phyloP scores from a whole-genome alignment of 306 rosid species.

The Arachis stenosperma region DNA sequence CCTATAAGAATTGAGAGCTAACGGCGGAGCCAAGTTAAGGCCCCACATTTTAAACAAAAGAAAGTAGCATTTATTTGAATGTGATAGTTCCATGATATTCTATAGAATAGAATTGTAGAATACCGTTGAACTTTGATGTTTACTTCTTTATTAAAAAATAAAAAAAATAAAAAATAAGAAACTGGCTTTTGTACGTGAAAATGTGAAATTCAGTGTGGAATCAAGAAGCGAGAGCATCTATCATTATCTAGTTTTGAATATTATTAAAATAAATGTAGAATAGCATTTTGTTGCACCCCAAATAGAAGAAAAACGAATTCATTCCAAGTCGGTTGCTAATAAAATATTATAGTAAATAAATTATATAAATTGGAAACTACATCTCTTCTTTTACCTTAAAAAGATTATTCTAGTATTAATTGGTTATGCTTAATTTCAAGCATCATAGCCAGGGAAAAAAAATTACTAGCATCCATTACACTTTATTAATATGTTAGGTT shows the following conservation, averaged over 20 bases:
- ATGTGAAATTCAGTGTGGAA: constrained; percentile 27
- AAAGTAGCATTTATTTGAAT: not conserved
- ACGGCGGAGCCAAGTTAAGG: not conserved
- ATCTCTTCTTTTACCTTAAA: no score
- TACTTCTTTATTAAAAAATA: no score
- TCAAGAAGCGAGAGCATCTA: not conserved
- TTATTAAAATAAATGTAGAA: constrained; percentile 21
- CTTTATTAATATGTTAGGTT: no score
- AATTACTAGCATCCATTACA: no score
- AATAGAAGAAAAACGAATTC: not conserved
- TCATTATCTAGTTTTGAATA: constrained; percentile 25
- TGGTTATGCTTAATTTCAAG: no score
- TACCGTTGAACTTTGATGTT: no score
- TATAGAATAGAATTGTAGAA: no score
- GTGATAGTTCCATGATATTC: not conserved
- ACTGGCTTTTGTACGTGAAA: constrained; percentile 13
- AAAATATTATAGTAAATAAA: no score
- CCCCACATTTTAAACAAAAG: not conserved
- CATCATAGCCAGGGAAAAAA: no score
- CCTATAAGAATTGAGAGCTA: not conserved
- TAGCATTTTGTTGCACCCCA: constrained; percentile 2
- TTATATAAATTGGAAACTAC: no score
- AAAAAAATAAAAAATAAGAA: no score
- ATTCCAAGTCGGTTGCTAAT: not conserved
- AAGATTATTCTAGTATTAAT: no score